Percentiles rank a stretch among this genome's conserved stretches.
Evolutionary conservation across 2,329 filamentous ascomycete genomes (phyloP).

Genomic region (Arachnomyces sp.): DNA sequence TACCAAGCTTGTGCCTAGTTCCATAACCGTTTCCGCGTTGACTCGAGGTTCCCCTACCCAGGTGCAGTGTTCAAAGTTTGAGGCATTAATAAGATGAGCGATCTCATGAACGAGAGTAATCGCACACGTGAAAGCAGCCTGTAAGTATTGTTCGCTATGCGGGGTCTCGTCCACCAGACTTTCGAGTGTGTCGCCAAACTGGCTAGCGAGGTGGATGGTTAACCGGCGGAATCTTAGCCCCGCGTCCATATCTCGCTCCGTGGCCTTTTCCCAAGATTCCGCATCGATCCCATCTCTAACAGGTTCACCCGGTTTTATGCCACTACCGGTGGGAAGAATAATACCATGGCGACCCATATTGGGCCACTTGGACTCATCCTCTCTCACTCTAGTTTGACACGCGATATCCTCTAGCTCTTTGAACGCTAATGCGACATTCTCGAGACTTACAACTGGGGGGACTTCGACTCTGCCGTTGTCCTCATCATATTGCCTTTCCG

Average conservation of each 20-base stretch:
- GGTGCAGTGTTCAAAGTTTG: conserved; percentile 4
- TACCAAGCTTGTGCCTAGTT: conserved; percentile 8
- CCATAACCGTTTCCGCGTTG: conserved; percentile 4
- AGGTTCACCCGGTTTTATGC: conserved; percentile 6
- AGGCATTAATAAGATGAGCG: conserved; percentile 4
- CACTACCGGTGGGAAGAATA: conserved; percentile 3
- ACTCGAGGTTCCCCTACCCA: conserved; percentile 7
- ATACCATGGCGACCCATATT: conserved; percentile 4
- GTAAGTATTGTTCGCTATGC: conserved; percentile 6
- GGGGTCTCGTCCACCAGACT: background rate
- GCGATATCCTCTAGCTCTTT: conserved; percentile 4
- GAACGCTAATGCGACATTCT: conserved; percentile 2
- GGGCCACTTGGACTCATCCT: conserved; percentile 6
- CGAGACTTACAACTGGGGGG: background rate
- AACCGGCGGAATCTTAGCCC: conserved; percentile 2
- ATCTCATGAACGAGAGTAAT: conserved; percentile 8
- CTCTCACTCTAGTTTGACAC: conserved; percentile 8
- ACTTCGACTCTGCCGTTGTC: conserved; percentile 2
- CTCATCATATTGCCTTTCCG: background rate
- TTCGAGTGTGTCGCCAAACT: conserved; percentile 4
- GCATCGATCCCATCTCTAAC: conserved; percentile 6
- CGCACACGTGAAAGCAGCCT: conserved; percentile 9
- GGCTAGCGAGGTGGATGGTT: conserved; percentile 7
- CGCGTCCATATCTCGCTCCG: conserved; percentile 2
- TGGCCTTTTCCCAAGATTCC: conserved; percentile 4